Evolutionary conservation across 2,329 filamentous ascomycete genomes (phyloP), one percentile per base, ranked within the genome.

Genomic region (Fusarium torulosum): DNA sequence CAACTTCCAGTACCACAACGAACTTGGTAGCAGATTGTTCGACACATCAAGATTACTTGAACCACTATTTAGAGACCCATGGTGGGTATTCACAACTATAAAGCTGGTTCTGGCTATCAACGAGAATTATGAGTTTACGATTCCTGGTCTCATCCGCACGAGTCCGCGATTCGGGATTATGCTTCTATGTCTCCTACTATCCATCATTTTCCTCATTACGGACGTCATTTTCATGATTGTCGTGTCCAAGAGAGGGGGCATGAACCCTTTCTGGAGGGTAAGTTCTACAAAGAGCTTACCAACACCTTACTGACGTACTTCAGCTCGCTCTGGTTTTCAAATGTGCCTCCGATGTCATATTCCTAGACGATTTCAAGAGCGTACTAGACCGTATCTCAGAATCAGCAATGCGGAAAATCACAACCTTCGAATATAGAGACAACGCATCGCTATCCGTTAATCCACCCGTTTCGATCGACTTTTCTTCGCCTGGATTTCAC

Each of bases 321-420:
- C 11, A 66, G 63, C 51, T 66, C 7, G 63, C 63, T 3, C 35
- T 66, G 2, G 29, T 67, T 11, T 66, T 66, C 33, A 66, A 66
- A 31, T 66, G 63, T 19, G 63, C 63, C 11, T 66, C 63, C 11
- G 63, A 66, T 37, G 63, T 66, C 5, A 66, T 66, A 15, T 66
- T 66, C 4, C 29, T 66, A 0, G 63, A 66, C 7, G 63, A 66
- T 15, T 66, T 66, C 35, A 66, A 67, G 23, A 67, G 63, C 2
- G 63, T 66, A 0, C 57, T 66, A 1, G 63, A 66, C 14, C 44
- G 51, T 2, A 66, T 66, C 2, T 67, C 63, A 0, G 63, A 66
- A 40, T 66, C 63, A 1, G 63, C 63, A 1, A 67, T 67, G 63
- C 42, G 62, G 9, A 67, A 67, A 7, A 67, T 66, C 17, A 52